A percentile compares a stretch with the other conserved stretches of the same genome.
Evolutionary conservation across 2,329 filamentous ascomycete genomes (phyloP).

Genomic region (Fusarium sulawesiense): DNA sequence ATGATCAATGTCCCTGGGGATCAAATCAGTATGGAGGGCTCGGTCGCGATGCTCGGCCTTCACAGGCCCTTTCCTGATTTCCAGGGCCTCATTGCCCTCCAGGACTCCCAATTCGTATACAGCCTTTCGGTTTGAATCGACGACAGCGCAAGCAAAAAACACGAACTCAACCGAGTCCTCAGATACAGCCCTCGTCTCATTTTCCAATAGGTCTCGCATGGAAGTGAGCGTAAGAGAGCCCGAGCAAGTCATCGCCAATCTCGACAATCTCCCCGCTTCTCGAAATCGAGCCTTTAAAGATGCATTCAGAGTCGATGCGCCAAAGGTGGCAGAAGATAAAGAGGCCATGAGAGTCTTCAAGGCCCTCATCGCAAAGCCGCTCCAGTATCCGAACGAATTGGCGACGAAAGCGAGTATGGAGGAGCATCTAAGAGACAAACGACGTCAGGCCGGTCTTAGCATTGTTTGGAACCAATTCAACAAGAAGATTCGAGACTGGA

Average conservation of each 20-base stretch:
- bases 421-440: slow-evolving; percentile 42
- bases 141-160: slow-evolving; percentile 14
- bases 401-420: slow-evolving; percentile 41
- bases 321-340: slow-evolving; percentile 26
- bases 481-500: slow-evolving; percentile 54
- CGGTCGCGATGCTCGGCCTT: slow-evolving; percentile 50
- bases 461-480: slow-evolving; percentile 48
- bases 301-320: slow-evolving; percentile 44
- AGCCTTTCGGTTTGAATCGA: slow-evolving; percentile 38
- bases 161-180: not conserved
- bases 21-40: slow-evolving; percentile 58
- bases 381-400: slow-evolving; percentile 45
- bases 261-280: slow-evolving; percentile 29
- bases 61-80: slow-evolving; percentile 37
- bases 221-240: slow-evolving; percentile 6
- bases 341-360: slow-evolving; percentile 40
- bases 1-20: slow-evolving; percentile 61
- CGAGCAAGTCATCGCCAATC: slow-evolving; percentile 23
- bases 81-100: slow-evolving; percentile 36
- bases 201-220: not conserved
- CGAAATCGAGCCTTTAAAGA: slow-evolving; percentile 48
- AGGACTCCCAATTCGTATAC: slow-evolving; percentile 26
- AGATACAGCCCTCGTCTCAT: slow-evolving; percentile 6
- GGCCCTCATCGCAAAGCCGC: slow-evolving; percentile 45
- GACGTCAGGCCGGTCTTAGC: slow-evolving; percentile 54